Evolutionary conservation across 2,329 filamentous ascomycete species (phyloP).

Genomic region (Pyrenochaeta sp.): DNA sequence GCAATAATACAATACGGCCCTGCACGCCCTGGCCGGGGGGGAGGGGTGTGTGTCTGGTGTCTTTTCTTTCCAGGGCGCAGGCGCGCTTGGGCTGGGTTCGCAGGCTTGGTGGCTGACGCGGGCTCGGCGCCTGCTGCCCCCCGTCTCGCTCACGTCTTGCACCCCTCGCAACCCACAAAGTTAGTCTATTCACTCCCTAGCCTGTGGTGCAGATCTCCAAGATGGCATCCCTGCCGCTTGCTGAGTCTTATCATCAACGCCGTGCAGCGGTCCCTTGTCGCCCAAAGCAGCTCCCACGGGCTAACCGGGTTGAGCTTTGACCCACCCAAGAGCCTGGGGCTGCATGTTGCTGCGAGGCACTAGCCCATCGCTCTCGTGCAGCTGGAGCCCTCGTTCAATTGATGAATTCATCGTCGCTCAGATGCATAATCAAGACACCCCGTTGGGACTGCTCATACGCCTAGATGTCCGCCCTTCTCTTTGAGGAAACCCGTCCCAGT

Average conservation of each 20-base stretch:
- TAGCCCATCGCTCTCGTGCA: conserved; percentile 41
- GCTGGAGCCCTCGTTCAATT: conserved; percentile 38
- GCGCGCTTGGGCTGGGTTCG: conserved; percentile 26
- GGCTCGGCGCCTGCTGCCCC: conserved; percentile 29
- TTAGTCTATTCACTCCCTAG: too few species aligned
- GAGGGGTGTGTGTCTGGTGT: conserved; percentile 22
- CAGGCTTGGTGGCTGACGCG: conserved; percentile 33
- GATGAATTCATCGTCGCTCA: conserved; percentile 46
- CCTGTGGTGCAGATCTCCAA: conserved; percentile 26
- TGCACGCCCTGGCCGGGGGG: too few species aligned
- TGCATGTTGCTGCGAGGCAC: conserved; percentile 45
- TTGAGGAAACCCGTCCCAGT: conserved; percentile 14
- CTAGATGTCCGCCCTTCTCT: conserved; percentile 24
- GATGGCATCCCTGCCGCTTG: conserved; percentile 29
- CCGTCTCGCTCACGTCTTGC: conserved; percentile 24
- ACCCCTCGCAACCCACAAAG: conserved; percentile 18
- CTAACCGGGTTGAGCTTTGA: conserved; percentile 31
- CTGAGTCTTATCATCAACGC: conserved; percentile 39
- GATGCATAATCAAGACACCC: conserved; percentile 41
- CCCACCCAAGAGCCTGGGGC: conserved; percentile 44
- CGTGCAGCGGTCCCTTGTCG: conserved; percentile 36
- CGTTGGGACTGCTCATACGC: conserved; percentile 36
- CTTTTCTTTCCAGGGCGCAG: conserved; percentile 18
- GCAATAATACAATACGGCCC: conserved; percentile 40
- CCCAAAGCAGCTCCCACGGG: conserved; percentile 27